phyloP scores from a whole-genome alignment of 371 early-diverging fungal species.

The Apophysomyces variabilis region DNA sequence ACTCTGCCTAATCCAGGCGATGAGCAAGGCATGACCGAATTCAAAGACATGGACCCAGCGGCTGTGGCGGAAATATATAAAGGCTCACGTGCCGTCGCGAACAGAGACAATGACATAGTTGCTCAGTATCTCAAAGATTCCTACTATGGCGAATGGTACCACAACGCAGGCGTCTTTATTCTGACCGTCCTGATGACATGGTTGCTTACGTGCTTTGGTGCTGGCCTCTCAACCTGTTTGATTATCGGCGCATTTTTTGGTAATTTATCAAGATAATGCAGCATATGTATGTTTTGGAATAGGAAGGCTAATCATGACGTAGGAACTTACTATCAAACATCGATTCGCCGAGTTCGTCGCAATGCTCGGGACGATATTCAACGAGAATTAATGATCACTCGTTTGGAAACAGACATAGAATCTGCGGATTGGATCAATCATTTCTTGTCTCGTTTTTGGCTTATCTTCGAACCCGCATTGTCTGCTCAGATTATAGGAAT shows the following conservation, averaged over 20 bases:
- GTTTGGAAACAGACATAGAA: conserved; percentile 68
- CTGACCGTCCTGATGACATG: conserved; percentile 41
- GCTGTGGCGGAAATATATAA: conserved; percentile 25
- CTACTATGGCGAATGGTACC: conserved; percentile 47
- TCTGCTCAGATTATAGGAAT: conserved; percentile 75
- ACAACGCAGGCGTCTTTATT: conserved; percentile 38
- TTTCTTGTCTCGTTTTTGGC: conserved; percentile 88
- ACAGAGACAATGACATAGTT: conserved; percentile 26
- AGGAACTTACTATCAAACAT: conserved; percentile 76
- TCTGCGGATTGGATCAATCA: conserved; percentile 96
- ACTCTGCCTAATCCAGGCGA: conserved; percentile 40
- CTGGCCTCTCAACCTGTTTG: conserved; percentile 32
- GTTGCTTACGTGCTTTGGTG: conserved; percentile 38
- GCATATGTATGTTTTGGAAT: not conserved
- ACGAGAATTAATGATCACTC: conserved; percentile 56
- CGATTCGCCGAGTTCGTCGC: conserved; percentile 67
- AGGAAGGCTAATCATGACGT: conserved; percentile 10
- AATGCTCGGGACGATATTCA: conserved; percentile 70
- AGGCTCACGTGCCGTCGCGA: conserved; percentile 18
- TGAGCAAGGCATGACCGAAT: conserved; percentile 16
- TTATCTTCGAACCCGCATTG: conserved; percentile 89
- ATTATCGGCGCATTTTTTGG: conserved; percentile 43
- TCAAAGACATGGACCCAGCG: conserved; percentile 1
- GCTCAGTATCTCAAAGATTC: conserved; percentile 38
- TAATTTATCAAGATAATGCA: conserved; percentile 11